These are phyloP conservation scores for Rhizophora apiculata DNA, from an alignment of 345 rosid species.

Conservation along the genomic window DNA sequence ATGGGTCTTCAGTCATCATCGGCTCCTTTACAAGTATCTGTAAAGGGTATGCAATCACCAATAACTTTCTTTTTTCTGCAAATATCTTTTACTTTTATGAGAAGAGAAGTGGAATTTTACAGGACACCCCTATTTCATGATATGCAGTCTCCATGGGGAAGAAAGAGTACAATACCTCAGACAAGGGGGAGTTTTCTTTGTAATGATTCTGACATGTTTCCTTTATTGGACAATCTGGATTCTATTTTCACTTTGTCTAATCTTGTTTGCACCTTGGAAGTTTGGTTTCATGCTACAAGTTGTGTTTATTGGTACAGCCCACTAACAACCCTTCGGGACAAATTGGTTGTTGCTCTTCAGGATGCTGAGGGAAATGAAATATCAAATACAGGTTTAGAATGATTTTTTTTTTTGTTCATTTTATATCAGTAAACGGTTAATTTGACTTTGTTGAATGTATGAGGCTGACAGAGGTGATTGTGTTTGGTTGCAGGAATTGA, in stretches of 20 bases:
- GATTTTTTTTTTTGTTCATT: background rate
- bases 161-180: conserved; percentile 53
- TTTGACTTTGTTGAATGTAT: conserved; percentile 3
- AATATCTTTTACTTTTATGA: background rate
- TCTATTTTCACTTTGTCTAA: background rate
- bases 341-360: conserved; percentile 53
- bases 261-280: conserved; percentile 4
- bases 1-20: conserved; percentile 46
- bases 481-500: conserved; percentile 53
- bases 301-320: conserved; percentile 52
- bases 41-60: conserved; percentile 52
- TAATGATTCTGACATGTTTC: conserved; percentile 30
- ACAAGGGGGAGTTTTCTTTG: conserved; percentile 78
- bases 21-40: conserved; percentile 38
- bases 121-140: conserved; percentile 14
- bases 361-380: conserved; percentile 59
- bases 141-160: conserved; percentile 81
- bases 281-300: conserved; percentile 1
- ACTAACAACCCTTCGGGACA: conserved; percentile 63
- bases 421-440: background rate
- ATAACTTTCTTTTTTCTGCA: background rate
- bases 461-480: conserved; percentile 22
- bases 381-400: conserved; percentile 46
- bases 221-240: background rate
- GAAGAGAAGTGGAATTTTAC: background rate